Evolutionary conservation across 2,329 filamentous ascomycete species (phyloP), one percentile per base, ranked within the genome.

Genomic region (Ophiostoma ips): DNA sequence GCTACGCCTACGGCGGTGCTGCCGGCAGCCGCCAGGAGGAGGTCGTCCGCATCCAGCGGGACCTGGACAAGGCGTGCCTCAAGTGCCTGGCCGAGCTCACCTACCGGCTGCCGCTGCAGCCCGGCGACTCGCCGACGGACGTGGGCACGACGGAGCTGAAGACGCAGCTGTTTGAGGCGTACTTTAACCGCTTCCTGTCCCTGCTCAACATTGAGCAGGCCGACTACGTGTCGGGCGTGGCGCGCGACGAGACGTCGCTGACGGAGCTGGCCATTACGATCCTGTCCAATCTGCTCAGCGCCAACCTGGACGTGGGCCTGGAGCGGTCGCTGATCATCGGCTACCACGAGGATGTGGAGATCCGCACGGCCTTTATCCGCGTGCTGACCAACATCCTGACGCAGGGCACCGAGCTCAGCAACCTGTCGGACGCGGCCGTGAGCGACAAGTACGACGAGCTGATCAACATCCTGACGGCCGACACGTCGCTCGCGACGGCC

Each of bases 351-450:
- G 82, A 83, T 57, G 68, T 81, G 31, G 79, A 83, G 56, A 83
- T 84, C 52, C 72, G 81, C 48, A 83, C 79, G 5, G 81, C 81
- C 2, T 84, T 84, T 59, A 75, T 84, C 53, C 81, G 79, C 55
- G 81, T 84, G 15, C 68, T 84, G 6, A 82, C 79, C 60, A 84
- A 84, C 59, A 83, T 84, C 49, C 63, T 84, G 15, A 72, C 81
- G n/a, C 81, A 84, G 59, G 81, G 81, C 34, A 83, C 80, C 1
- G 81, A 84, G 59, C 84, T 84, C 59, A 83, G 75, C 58, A 81
- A 79, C 50, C 62, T 84, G 30, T 81, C 79, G 1, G 80, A 84
- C 61, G 73, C 75, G 12, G 78, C 79, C 15, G 77, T 83, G 13
- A 81, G 73, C 56, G 79, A 84, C 59, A 83, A 81, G 59, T 84